Percentiles rank a stretch among this genome's conserved stretches.
Evolutionary conservation across 305 asterid genomes (phyloP).

Genomic region (Solanum hybrid): DNA sequence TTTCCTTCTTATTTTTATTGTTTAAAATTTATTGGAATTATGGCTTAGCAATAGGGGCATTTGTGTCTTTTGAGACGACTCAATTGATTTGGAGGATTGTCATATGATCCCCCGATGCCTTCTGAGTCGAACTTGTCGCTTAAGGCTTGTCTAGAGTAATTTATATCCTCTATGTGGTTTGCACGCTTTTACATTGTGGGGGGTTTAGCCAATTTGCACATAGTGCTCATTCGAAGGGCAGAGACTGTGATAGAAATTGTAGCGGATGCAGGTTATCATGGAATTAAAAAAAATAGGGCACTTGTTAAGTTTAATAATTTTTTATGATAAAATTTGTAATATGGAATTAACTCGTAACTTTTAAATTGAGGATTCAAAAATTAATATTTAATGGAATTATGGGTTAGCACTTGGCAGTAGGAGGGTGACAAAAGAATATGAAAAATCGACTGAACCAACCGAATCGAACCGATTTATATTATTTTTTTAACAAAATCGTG

Average conservation of each 20-base stretch:
- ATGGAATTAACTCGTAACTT: no score
- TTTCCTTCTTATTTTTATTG: not conserved
- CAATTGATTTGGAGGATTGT: not conserved
- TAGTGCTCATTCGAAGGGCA: no score
- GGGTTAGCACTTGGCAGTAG: not conserved
- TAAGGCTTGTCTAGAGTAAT: rapidly evolving
- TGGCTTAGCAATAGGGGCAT: not conserved
- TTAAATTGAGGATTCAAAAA: not conserved
- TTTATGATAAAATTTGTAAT: no score
- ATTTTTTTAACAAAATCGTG: no score
- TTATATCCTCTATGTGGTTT: no score
- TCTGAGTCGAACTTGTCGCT: not conserved
- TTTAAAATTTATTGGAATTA: not conserved
- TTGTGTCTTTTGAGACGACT: not conserved
- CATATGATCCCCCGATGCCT: no score
- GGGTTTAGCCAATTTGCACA: rapidly evolving
- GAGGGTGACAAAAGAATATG: no score
- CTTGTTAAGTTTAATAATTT: not conserved
- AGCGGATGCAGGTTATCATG: rapidly evolving
- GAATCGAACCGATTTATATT: no score
- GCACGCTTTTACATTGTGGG: no score
- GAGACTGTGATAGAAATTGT: rapidly evolving
- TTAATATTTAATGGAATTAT: not conserved
- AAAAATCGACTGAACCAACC: no score
- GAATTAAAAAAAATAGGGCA: no score